Conservation (phyloP, 176 grass and related monocot genomes). For the Oryza nivara region DNA sequence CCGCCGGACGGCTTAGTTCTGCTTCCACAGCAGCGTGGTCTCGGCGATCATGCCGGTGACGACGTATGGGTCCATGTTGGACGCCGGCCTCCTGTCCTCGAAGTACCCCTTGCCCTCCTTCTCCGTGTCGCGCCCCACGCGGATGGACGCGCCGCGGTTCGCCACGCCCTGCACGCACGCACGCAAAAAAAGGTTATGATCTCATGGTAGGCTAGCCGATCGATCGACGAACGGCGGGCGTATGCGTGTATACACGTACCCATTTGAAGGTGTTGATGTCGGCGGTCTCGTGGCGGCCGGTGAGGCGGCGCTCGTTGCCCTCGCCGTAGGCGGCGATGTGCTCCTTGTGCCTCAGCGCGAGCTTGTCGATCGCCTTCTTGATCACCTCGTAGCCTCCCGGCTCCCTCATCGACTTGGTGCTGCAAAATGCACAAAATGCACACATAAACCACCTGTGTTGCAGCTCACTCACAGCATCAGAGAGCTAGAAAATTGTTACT, state of each 20-base stretch:
- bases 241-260: constrained; percentile 34
- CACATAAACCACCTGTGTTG: no score
- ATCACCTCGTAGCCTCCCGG: constrained; percentile 83
- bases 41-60: constrained; percentile 66
- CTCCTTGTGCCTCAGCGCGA: constrained; percentile 65
- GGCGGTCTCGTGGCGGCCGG: constrained; percentile 87
- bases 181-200: no score
- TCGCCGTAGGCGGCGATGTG: constrained; percentile 93
- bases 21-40: constrained; percentile 51
- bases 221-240: neutral
- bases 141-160: constrained; percentile 80
- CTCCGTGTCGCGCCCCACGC: constrained; percentile 81
- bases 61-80: constrained; percentile 74
- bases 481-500: no score
- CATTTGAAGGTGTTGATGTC: constrained; percentile 97
- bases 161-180: constrained; percentile 59
- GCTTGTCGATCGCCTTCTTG: constrained; percentile 82
- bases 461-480: no score
- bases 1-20: neutral
- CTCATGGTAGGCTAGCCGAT: no score
- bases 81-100: constrained; percentile 67
- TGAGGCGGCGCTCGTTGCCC: constrained; percentile 92
- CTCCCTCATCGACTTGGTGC: constrained; percentile 87
- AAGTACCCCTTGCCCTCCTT: constrained; percentile 81
- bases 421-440: constrained; percentile 22